These are phyloP conservation scores for Gnaphalium uliginosum DNA, from an alignment of 129 eudicot species.

Conservation along the genomic window DNA sequence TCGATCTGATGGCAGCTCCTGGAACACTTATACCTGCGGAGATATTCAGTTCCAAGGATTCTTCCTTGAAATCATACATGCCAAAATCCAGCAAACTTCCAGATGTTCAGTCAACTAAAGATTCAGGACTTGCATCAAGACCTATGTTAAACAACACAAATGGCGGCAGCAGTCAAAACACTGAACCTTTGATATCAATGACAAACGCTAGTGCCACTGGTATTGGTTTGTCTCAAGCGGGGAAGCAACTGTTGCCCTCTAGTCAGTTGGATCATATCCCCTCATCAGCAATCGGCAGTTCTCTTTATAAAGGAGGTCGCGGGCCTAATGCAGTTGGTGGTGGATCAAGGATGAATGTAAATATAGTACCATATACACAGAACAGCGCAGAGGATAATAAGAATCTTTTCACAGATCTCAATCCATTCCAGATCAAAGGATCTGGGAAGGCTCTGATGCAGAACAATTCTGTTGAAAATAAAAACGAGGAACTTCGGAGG, in stretches of 20 bases:
- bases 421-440: conserved; percentile 85
- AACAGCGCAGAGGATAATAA: conserved; percentile 63
- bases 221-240: conserved; percentile 48
- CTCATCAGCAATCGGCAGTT: conserved; percentile 74
- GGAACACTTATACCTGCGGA: conserved; percentile 94
- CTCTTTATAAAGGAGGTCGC: conserved; percentile 83
- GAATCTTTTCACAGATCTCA: conserved; percentile 89
- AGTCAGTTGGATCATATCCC: conserved; percentile 65
- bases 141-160: conserved; percentile 22
- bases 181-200: conserved; percentile 46
- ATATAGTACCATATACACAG: conserved; percentile 75
- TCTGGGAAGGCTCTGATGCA: conserved; percentile 56
- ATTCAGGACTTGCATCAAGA: conserved; percentile 35
- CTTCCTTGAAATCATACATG: conserved; percentile 57
- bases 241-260: conserved; percentile 40
- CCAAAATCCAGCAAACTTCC: conserved; percentile 55
- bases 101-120: conserved; percentile 40
- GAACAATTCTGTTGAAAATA: conserved; percentile 46
- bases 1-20: conserved; percentile 99
- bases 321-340: conserved; percentile 77
- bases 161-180: conserved; percentile 32
- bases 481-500: conserved; percentile 54
- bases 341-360: conserved; percentile 80
- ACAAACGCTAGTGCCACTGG: conserved; percentile 43
- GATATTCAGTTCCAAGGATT: conserved; percentile 59